phyloP scores from a whole-genome alignment of 2,329 filamentous ascomycete genomes.

The Emergomyces pasteurianus region DNA sequence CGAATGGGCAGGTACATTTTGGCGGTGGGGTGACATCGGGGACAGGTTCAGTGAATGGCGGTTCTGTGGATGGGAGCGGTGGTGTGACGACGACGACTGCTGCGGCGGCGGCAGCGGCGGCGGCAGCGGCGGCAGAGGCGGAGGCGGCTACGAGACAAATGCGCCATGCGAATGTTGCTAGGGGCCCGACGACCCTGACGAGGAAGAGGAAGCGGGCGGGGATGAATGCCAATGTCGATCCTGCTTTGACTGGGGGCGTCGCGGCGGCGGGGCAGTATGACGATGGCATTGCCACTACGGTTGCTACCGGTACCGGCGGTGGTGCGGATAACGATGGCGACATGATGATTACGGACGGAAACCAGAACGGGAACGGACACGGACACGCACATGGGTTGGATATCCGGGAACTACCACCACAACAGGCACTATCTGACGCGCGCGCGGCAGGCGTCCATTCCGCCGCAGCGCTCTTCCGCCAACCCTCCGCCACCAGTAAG shows the following conservation, averaged over 20 bases:
- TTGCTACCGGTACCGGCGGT: background rate
- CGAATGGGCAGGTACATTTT: conserved; percentile 13
- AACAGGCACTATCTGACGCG: conserved; percentile 31
- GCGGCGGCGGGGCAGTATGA: background rate
- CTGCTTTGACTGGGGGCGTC: conserved; percentile 8
- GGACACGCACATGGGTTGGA: conserved; percentile 16
- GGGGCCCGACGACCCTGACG: background rate
- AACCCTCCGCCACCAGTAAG: conserved; percentile 36
- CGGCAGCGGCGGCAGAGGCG: too few species aligned
- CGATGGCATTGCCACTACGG: background rate
- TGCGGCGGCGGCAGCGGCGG: too few species aligned
- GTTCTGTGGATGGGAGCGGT: background rate
- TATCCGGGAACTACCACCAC: conserved; percentile 26
- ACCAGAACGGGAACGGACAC: background rate
- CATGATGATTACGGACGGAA: conserved; percentile 8
- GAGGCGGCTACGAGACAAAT: conserved; percentile 1
- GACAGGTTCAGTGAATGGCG: background rate
- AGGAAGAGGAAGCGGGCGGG: conserved; percentile 8
- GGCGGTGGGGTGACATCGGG: conserved; percentile 19
- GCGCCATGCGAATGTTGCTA: conserved; percentile 2
- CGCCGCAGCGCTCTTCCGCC: conserved; percentile 42
- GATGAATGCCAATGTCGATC: conserved; percentile 11
- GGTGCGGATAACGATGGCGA: conserved; percentile 10
- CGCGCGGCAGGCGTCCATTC: conserved; percentile 41
- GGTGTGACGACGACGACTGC: background rate